Evolutionary conservation across 441 rosid species (phyloP), one percentile per base, ranked within the genome.

Genomic region (Oxalis stricta): DNA sequence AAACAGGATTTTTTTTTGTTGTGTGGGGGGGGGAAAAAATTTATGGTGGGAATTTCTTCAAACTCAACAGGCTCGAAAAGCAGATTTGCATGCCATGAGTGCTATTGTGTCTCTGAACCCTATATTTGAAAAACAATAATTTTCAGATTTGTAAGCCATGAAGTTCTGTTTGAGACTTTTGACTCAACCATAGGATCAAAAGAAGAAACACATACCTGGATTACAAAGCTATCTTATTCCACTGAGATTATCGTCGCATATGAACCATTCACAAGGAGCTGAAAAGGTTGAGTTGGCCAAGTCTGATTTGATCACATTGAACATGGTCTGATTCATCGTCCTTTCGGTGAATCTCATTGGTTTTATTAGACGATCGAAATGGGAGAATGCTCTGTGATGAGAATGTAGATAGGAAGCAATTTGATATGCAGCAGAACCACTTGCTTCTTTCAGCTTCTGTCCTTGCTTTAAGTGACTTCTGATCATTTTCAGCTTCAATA

Each of bases 41-140:
- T 8, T 23, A 22, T 17, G n/a, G 37, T 18, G 50, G 32, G 29
- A 30, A 44, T 61, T 66, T 82, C 97, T 84, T 91, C 96, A 46
- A 91, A 91, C 46, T 70, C 64, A 33, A 77, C 58, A 13, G 99
- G 99, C 71, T 91, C 99, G 53, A 91, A 91, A 12, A 91, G 77
- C 54, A 91, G 67, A 54, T 91, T 91, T 33, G 96, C 96, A 70
- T 83, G 76, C 99, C 96, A 91, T 22, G 99, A 86, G n/a, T 23
- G 87, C 88, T 46, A 86, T 51, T n/a, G n/a, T 19, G 96, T 68
- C 61, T 84, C 95, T 1, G 99, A 91, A 34, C 99, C 96, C 88
- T 89, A 66, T 63, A 50, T 33, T 58, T 41, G 41, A 19, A 42
- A 48, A 5, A 37, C 12, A 22, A 11, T 10, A 21, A 5, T 5